Evolutionary conservation across 257 asterid genomes (phyloP).

Genomic region (Solanum rostratum): DNA sequence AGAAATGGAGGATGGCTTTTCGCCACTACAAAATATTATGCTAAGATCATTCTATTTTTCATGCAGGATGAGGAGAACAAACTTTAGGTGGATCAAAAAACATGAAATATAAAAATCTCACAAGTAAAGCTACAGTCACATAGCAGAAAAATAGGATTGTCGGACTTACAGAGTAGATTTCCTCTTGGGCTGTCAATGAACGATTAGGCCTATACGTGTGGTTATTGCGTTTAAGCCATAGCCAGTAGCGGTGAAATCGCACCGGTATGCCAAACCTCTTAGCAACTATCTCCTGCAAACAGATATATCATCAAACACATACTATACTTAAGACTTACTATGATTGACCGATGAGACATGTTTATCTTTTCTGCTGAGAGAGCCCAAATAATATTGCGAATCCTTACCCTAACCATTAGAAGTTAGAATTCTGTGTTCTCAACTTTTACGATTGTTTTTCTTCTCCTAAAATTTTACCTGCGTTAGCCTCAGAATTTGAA

Average conservation of each 20-base stretch:
- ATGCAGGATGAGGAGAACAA: background rate
- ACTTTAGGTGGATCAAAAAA: background rate
- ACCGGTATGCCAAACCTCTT: conserved; percentile 66
- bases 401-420: background rate
- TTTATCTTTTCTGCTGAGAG: background rate
- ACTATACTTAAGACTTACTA: background rate
- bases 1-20: background rate
- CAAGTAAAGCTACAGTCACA: background rate
- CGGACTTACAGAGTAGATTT: conserved; percentile 52
- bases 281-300: conserved; percentile 64
- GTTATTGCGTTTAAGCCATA: conserved; percentile 81
- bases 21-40: background rate
- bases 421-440: background rate
- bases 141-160: background rate
- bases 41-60: background rate
- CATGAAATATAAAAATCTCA: background rate
- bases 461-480: background rate
- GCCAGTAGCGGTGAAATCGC: conserved; percentile 71
- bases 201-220: conserved; percentile 81
- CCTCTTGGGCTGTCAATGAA: conserved; percentile 55
- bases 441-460: background rate
- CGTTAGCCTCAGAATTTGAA: background rate
- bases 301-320: background rate
- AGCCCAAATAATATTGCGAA: background rate
- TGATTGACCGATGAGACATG: background rate